Evolutionary conservation across 306 rosid species (phyloP), one percentile per base, ranked within the genome.

Genomic region (Gynostemma pentaphyllum): DNA sequence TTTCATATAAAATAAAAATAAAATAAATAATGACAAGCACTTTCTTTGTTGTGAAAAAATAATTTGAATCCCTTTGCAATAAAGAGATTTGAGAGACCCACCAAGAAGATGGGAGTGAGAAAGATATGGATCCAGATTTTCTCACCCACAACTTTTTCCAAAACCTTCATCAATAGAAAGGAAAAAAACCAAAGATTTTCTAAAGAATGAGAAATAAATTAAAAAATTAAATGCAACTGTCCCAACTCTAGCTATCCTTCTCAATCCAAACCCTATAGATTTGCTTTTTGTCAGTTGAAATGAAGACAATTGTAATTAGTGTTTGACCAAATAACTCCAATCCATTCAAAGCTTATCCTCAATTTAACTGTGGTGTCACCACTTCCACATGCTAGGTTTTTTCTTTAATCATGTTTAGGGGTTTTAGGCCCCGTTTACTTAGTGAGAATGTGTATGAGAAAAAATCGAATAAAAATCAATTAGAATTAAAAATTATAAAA

Each of bases 241-340:
- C 44, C 63, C 44, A n/a, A 54, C 13, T 54, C 37, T 5, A 45
- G 49, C 49, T 45, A n/a, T 2, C 49, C 21, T 13, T 9, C 62
- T n/a, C 1, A 22, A 23, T 39, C 37, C 51, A 29, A 29, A 50
- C 56, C 60, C 3, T 28, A 19, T 40, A 15, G 14, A 55, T 55
- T 55, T 55, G 34, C 63, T 55, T 55, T 32, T 18, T 55, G 63
- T 55, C 63, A 30, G 63, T 34, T 55, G 44, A 55, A 55, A 55
- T 55, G 42, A 55, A 55, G 44, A 55, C 63, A 55, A 55, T 18
- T 21, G 42, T 32, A 55, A 55, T 30, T 55, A 26, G 44, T 32
- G 2, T 55, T 55, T 55, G 63, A 55, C 63, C 23, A 55, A 24
- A 12, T 39, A 28, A 19, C 60, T 28, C 60, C n/a, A n/a, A 28